Evolutionary conservation across 768 basidiomycete genomes (phyloP).

Genomic region (Naganishia friedmannii): DNA sequence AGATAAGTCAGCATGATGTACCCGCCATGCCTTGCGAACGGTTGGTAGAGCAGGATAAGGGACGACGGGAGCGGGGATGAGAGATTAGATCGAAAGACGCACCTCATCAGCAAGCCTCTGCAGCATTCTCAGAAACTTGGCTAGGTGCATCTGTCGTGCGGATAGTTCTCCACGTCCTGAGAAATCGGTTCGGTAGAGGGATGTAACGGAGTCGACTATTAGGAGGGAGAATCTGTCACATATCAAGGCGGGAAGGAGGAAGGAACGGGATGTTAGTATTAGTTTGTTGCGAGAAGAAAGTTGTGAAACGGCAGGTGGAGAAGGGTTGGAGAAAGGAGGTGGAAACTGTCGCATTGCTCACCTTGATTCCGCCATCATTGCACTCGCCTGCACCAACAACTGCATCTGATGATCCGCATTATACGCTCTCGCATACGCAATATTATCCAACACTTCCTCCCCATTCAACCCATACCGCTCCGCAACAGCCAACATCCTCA

Average conservation of each 20-base stretch:
- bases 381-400: slow-evolving; percentile 84
- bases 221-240: slow-evolving; percentile 88
- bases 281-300: no score
- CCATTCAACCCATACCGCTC: slow-evolving; percentile 95
- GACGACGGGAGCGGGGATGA: no score
- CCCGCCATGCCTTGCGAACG: not conserved
- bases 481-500: slow-evolving; percentile 86
- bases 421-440: slow-evolving; percentile 96
- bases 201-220: slow-evolving; percentile 94
- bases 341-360: slow-evolving; percentile 46
- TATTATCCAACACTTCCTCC: slow-evolving; percentile 96
- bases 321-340: no score
- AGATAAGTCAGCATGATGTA: not conserved
- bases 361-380: slow-evolving; percentile 99
- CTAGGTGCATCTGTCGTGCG: slow-evolving; percentile 90
- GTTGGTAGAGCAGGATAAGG: no score
- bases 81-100: no score
- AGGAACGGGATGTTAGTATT: no score
- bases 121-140: slow-evolving; percentile 87
- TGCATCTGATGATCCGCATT: slow-evolving; percentile 96
- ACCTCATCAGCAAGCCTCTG: slow-evolving; percentile 96
- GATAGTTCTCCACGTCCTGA: slow-evolving; percentile 92
- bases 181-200: slow-evolving; percentile 92
- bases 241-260: not conserved
- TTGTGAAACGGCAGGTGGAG: no score